Evolutionary conservation across 176 grass and related monocot species (phyloP), one percentile per base, ranked within the genome.

Genomic region (Oryza punctata): DNA sequence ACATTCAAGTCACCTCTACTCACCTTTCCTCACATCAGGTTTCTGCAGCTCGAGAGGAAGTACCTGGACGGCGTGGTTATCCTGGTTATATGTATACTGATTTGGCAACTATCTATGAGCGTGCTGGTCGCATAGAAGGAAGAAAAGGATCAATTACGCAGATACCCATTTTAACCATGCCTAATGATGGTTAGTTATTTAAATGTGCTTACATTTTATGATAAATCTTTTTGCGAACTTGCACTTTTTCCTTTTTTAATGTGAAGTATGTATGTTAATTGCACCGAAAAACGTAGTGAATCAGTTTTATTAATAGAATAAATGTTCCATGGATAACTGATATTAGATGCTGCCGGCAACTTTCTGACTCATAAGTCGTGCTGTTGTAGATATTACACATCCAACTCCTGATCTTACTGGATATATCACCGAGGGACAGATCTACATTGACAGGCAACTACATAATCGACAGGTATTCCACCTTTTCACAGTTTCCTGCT

Each of bases 1-100:
- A 40, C 46, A 46, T 69, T 18, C 29, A 69, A 52, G n/a, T 35
- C n/a, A 69, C 12, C 19, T 70, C 46, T 6, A 59, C 10, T 81
- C 21, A 70, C 24, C 47, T 82, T 74, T 74, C 29, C 60, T 41
- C 14, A 35, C 41, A 63, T 43, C 68, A 94, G 93, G 90, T 94
- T 26, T 94, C 93, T 73, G 93, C 93, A 11, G 93, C 93, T 64
- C 81, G 93, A 90, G 93, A 94, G 69, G 93, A 94, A 83, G 93
- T 94, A 24, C 93, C 93, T 68, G 93, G 93, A 74, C 85, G 93
- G 77, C 93, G 93, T 78, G 93, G 93, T 76, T 94, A 94, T 85
- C 93, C 93, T 27, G 93, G 93, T 21, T 94, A 94, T 76, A 94
- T 92, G 90, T 94, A 94, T 67, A 94, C 93, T 69, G 93, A 94